Conservation (phyloP, 495 filamentous ascomycete species). For the Podospora didyma region DNA sequence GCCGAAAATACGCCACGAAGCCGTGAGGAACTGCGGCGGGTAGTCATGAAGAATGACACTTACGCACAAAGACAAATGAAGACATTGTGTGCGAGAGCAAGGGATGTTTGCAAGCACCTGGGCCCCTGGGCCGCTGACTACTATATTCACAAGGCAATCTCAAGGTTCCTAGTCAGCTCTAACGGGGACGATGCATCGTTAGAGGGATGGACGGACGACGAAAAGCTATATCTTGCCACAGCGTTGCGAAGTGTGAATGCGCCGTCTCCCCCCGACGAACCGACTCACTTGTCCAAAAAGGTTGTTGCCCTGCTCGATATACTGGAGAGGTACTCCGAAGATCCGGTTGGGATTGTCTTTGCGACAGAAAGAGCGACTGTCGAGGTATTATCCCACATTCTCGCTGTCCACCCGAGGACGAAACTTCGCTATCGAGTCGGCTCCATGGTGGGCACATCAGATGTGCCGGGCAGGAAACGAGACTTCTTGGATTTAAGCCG, state of each 20-base stretch:
- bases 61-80: slow-evolving; percentile 61
- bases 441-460: slow-evolving; percentile 72
- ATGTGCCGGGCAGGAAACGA: slow-evolving; percentile 38
- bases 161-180: slow-evolving; percentile 33
- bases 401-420: slow-evolving; percentile 58
- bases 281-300: slow-evolving; percentile 48
- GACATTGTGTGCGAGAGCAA: slow-evolving; percentile 46
- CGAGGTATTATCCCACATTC: slow-evolving; percentile 59
- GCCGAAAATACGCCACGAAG: slow-evolving; percentile 33
- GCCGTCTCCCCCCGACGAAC: slow-evolving; percentile 20
- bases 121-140: slow-evolving; percentile 71
- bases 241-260: slow-evolving; percentile 45
- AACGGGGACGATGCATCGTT: slow-evolving; percentile 28
- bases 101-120: slow-evolving; percentile 57
- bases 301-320: slow-evolving; percentile 52
- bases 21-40: slow-evolving; percentile 38
- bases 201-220: slow-evolving; percentile 42
- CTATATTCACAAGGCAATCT: slow-evolving; percentile 59
- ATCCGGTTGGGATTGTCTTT: slow-evolving; percentile 73
- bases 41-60: slow-evolving; percentile 52
- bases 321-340: slow-evolving; percentile 33
- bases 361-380: slow-evolving; percentile 69
- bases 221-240: slow-evolving; percentile 58
- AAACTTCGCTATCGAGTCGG: slow-evolving; percentile 54
- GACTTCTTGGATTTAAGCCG: slow-evolving; percentile 60